Evolutionary conservation across 1,139 yeast genomes (phyloP), one percentile per base, ranked within the genome.

Genomic region (Saccharomyces pastorianus): DNA sequence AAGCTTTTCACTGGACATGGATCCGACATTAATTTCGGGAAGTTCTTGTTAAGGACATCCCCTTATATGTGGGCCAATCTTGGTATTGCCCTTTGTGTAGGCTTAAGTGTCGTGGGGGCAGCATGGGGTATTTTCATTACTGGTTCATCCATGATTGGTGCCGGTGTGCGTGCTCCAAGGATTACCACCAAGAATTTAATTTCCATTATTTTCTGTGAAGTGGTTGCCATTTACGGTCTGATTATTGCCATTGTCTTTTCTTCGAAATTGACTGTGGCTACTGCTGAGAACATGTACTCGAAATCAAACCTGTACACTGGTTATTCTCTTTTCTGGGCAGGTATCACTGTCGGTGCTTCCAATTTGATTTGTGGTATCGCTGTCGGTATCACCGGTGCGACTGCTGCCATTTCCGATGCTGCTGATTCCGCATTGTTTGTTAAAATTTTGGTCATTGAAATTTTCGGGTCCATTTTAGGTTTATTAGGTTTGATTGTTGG

Each of bases 111-210:
- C 20, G 86, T 91, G 49, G 99, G 99, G 48, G 99, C 99, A 20
- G 99, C 99, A 11, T 93, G 99, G 98, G 99, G 99, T 60, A 95
- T 95, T 62, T 95, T 93, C 71, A 82, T 95, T 58, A 93, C 98
- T 1, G 99, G 99, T 46, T 79, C 97, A 1, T 84, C 96, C 46
- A 88, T 95, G 63, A 75, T 95, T 58, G 99, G 99, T 62, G 99
- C 99, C 4, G 99, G 99, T 75, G 97, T 95, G 58, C 88, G 88
- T 71, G 93, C 96, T 4, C 99, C 99, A 51, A 78, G 98, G 70
- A 95, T 95, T 70, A 91, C 98, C 50, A 95, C 99, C 58, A 95
- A 95, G 78, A 93, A 93, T 73, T 81, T 95, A 71, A 95, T 95
- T 59, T 86, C 96, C 54, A 93, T 95, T 71, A 95, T 95, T 76